Base-by-base conservation (phyloP, 2,329 filamentous ascomycete genomes). In the Aspergillus sp. region DNA sequence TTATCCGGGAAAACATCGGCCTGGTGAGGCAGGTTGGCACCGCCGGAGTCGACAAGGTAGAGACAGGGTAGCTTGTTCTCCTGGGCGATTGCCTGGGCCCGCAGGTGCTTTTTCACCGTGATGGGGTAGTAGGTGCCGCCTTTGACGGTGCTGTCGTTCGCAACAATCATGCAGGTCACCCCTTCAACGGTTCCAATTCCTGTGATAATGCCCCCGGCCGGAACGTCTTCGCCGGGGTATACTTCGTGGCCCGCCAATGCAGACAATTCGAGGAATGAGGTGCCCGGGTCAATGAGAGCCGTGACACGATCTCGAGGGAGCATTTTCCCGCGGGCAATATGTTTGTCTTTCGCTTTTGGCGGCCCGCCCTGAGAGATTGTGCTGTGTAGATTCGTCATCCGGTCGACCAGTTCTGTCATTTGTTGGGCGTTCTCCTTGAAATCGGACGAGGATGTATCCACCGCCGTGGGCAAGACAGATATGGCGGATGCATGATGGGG, bases 121-220 rank as follows among this genome's bases (percentile, higher is more conserved):
- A 98, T 92, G 1, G 94, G 94, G 73, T 94, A 98, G 78, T 99
- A 99, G 1, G 94, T 96, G 24, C 94, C 94, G 55, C 94, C 94
- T 79, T 98, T 99, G 71, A 98, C 94, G 18, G 94, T 97, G 79
- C 91, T 96, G 74, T 97, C 94, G 74, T 98, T 97, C 59, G 92
- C 93, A 53, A 97, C 90, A 68, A 98, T 90, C 80, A 97, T 89
- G 75, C 94, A 98, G 46, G 88, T 89, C 26, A 96, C 92, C 14
- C 94, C 94, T 73, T 95, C 90, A 26, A 99, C 90, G 2, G 90
- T 89, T 3, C 94, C 94, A 55, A 98, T 87, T 1, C 94, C 95
- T 0, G 95, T 96, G 60, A 99, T 92, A 66, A 99, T 95, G 6
- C 92, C 94, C 26, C 90, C 95, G 0, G 91, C 89, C 0, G 94